phyloP scores from a whole-genome alignment of 139 green algal genomes.

The Diplosphaera chodatii region DNA sequence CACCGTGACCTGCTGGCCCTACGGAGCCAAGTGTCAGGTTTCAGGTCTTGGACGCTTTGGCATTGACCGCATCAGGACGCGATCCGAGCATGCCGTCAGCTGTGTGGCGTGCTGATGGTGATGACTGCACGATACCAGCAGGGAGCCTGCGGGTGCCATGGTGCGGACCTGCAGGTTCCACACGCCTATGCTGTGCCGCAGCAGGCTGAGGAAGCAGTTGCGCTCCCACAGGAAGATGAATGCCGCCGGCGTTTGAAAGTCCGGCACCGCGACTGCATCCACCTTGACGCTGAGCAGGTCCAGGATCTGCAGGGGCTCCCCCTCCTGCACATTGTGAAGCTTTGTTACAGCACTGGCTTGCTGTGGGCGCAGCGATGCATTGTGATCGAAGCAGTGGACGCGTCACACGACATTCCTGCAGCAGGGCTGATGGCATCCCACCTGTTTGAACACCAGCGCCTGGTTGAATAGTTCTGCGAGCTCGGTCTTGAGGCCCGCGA shows the following conservation, averaged over 20 bases:
- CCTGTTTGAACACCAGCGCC: conserved; percentile 50
- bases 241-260: conserved; percentile 40
- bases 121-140: neutral
- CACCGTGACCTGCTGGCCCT: conserved; percentile 35
- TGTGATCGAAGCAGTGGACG: conserved; percentile 22
- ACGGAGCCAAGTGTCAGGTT: too few species aligned
- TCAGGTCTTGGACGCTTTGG: neutral
- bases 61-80: neutral
- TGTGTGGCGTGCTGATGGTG: neutral
- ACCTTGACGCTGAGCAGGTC: conserved; percentile 18
- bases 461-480: conserved; percentile 54
- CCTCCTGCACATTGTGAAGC: conserved; percentile 50
- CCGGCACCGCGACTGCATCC: conserved; percentile 6
- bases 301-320: conserved; percentile 32
- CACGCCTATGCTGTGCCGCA: conserved; percentile 33
- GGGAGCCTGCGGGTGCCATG: neutral
- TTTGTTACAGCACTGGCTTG: too few species aligned
- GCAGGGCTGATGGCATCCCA: conserved; percentile 12
- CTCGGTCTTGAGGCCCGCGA: conserved; percentile 35
- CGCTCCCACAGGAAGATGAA: conserved; percentile 61
- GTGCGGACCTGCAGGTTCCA: conserved; percentile 39
- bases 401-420: too few species aligned
- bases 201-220: conserved; percentile 48
- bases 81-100: neutral
- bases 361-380: conserved; percentile 47